Evolutionary conservation across 257 asterid species (phyloP).

Genomic region (Solanum tarapatanum): DNA sequence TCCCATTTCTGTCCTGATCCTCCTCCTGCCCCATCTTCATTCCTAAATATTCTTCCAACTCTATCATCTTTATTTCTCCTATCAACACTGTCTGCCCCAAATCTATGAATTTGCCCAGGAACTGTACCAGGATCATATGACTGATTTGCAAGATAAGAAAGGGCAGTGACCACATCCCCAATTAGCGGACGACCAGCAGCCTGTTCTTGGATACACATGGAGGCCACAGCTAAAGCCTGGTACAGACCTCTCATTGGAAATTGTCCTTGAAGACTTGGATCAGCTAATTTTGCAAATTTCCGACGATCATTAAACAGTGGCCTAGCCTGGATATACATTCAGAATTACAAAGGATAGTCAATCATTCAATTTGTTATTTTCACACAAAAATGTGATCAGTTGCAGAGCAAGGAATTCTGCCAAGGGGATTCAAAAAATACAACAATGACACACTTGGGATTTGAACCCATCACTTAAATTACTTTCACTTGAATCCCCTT

Average conservation of each 20-base stretch:
- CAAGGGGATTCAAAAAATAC: neutral
- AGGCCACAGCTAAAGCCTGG: slow-evolving; percentile 96
- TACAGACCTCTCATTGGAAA: slow-evolving; percentile 85
- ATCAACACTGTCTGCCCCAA: slow-evolving; percentile 27
- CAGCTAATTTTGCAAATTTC: slow-evolving; percentile 73
- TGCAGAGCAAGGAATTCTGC: neutral
- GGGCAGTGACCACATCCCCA: slow-evolving; percentile 92
- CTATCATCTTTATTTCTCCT: slow-evolving; percentile 39
- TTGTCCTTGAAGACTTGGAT: slow-evolving; percentile 74
- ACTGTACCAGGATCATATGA: slow-evolving; percentile 40
- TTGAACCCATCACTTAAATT: neutral
- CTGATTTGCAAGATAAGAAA: slow-evolving; percentile 86
- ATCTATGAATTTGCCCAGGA: slow-evolving; percentile 9
- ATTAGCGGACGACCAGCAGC: slow-evolving; percentile 96
- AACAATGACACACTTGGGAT: neutral
- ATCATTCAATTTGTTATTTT: neutral
- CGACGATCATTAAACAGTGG: slow-evolving; percentile 86
- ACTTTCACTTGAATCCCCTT: neutral
- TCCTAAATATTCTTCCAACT: slow-evolving; percentile 44
- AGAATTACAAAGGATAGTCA: neutral
- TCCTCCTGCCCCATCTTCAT: slow-evolving; percentile 48
- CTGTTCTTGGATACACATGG: slow-evolving; percentile 95
- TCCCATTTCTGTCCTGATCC: slow-evolving; percentile 76
- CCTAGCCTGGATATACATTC: slow-evolving; percentile 49
- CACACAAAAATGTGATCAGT: neutral